These are phyloP conservation scores for Chlorella sorokiniana DNA, from an alignment of 139 green algal genomes.

Conservation along the genomic window DNA sequence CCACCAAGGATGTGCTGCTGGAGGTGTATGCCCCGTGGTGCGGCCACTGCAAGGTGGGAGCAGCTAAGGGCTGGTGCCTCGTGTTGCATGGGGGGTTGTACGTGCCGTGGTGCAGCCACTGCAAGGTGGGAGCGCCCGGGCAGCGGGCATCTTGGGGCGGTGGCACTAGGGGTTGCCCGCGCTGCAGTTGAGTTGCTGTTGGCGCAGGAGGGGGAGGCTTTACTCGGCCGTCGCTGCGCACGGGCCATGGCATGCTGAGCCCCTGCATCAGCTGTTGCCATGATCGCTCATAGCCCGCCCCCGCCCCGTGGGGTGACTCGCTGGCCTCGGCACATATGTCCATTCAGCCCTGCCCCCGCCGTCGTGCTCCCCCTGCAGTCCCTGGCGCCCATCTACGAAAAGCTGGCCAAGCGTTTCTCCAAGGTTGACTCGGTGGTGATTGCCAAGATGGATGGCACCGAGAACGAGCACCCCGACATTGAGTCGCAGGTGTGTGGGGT, in stretches of 20 bases:
- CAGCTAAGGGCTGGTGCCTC: too few relatives aligned
- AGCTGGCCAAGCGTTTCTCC: constrained; percentile 52
- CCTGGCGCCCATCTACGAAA: constrained; percentile 58
- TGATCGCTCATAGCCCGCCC: not conserved
- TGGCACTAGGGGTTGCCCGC: too few relatives aligned
- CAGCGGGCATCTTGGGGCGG: too few relatives aligned
- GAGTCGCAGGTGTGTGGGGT: constrained; percentile 13
- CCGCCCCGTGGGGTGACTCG: not conserved
- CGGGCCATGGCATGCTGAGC: too few relatives aligned
- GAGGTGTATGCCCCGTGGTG: constrained; percentile 76
- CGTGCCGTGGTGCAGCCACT: too few relatives aligned
- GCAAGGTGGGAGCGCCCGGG: too few relatives aligned
- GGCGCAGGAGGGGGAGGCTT: too few relatives aligned
- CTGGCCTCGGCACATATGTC: not conserved
- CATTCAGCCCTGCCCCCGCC: not conserved
- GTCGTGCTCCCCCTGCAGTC: not conserved
- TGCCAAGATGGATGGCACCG: constrained; percentile 74
- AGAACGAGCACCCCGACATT: constrained; percentile 59
- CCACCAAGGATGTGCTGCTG: constrained; percentile 57
- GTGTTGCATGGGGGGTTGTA: too few relatives aligned
- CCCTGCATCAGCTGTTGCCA: too few relatives aligned
- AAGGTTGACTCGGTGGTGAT: constrained; percentile 59
- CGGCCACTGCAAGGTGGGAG: constrained; percentile 64
- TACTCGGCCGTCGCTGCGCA: too few relatives aligned
- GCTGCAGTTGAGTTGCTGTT: too few relatives aligned